Conservation (phyloP, 139 green algal species). For the Astrephomene gubernaculifera region DNA sequence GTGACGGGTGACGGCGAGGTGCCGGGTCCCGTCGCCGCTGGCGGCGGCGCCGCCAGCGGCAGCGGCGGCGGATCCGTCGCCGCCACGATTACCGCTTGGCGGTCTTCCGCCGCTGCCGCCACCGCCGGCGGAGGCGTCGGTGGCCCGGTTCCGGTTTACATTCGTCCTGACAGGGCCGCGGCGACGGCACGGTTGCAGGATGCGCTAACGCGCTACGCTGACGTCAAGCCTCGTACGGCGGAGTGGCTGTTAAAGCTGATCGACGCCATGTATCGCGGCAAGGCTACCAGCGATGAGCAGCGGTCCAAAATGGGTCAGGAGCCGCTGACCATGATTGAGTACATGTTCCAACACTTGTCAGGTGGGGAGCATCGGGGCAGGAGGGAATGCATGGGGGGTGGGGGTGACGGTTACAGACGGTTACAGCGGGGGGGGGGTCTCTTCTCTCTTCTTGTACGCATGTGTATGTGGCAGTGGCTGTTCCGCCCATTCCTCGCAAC, state of each 20-base stretch:
- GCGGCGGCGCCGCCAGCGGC: slow-evolving; percentile 3
- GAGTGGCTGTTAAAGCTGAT: slow-evolving; percentile 60
- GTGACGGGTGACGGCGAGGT: neutral
- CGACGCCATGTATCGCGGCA: slow-evolving; percentile 57
- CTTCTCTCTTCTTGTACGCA: too few relatives aligned
- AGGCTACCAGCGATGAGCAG: slow-evolving; percentile 49
- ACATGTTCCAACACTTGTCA: slow-evolving; percentile 60
- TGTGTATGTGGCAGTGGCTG: too few relatives aligned
- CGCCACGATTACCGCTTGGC: slow-evolving; percentile 5
- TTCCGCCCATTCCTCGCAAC: too few relatives aligned
- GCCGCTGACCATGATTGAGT: slow-evolving; percentile 55
- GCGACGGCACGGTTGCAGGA: slow-evolving; percentile 39
- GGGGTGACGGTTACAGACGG: too few relatives aligned
- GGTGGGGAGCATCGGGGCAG: neutral
- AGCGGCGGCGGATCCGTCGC: slow-evolving; percentile 19
- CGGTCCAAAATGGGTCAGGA: slow-evolving; percentile 47
- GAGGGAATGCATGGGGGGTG: too few relatives aligned
- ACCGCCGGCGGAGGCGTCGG: neutral
- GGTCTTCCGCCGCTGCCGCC: neutral
- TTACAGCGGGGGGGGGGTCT: too few relatives aligned
- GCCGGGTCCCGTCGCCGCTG: neutral
- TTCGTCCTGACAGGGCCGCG: slow-evolving; percentile 26
- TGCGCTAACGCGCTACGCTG: slow-evolving; percentile 23
- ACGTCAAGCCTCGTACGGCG: slow-evolving; percentile 43
- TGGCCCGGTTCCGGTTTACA: slow-evolving; percentile 21